Base-by-base conservation (phyloP, 2,329 filamentous ascomycete species). In the Sporothrix euskadiensis region DNA sequence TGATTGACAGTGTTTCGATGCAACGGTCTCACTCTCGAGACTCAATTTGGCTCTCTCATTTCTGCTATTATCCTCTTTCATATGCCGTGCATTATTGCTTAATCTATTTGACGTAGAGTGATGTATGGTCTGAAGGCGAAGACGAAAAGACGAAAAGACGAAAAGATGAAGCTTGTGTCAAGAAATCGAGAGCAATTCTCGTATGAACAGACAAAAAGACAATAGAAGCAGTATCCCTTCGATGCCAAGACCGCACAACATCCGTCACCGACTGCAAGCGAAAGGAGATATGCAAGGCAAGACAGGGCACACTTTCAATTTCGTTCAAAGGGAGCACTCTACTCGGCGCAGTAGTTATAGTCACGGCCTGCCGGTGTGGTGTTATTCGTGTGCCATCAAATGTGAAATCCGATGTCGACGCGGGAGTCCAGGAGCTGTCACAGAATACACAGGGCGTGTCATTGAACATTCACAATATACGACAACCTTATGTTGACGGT, bases 271-370 rank as follows among this genome's bases (percentile, higher is more conserved):
- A 65, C 61, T 30, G 56, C 41, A 71, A 52, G 54, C 69, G 56
- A 71, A 61, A 71, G 16, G 52, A 56, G 52, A 56, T 26, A 52
- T 8, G 44, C 44, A 49, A 30, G 54, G 35, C 35, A 35, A 35
- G 22, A 16, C 54, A 32, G 19, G 30, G 30, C 30, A 39, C 12
- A 39, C 35, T 35, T 35, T 35, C 35, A 35, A 35, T 35, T 35
- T 3, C 3, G 22, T 59, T n/a, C 59, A 39, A 49, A 71, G 69
- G 69, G 69, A 71, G 69, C 56, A 71, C 69, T 71, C n/a, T 71
- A 71, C 41, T 49, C 54, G 56, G 35, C 26, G 52, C n/a, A 41
- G 52, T 52, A 70, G 12, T 57, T 66, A 10, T 47, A 41, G 32
- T 66, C 41, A 47, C 63, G 59, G 59, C 59, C 56, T 44, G 59